Conservation (phyloP, 2,329 filamentous ascomycete genomes). For the Mycogone perniciosa region DNA sequence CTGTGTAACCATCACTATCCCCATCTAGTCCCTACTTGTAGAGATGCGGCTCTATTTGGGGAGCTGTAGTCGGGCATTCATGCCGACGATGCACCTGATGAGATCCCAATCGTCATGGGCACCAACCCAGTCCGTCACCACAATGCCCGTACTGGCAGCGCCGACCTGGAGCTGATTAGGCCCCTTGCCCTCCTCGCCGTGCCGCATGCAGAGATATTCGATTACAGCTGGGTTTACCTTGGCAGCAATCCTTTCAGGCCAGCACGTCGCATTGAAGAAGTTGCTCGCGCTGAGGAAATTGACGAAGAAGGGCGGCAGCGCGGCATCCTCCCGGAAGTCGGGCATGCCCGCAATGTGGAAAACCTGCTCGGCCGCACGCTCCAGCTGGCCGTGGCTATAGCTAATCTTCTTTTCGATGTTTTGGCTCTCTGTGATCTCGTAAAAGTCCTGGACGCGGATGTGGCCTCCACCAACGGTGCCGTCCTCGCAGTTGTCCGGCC, state of each 20-base stretch:
- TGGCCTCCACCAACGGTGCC: slow-evolving; percentile 62
- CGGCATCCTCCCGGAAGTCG: slow-evolving; percentile 23
- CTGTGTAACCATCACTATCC: neutral
- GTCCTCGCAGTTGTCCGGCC: slow-evolving; percentile 86
- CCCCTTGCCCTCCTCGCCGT: slow-evolving; percentile 47
- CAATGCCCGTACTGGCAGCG: slow-evolving; percentile 75
- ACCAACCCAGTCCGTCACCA: slow-evolving; percentile 93
- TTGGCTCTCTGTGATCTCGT: slow-evolving; percentile 69
- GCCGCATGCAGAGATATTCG: slow-evolving; percentile 54
- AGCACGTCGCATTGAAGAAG: slow-evolving; percentile 87
- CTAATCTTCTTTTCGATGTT: slow-evolving; percentile 77
- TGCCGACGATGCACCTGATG: slow-evolving; percentile 76
- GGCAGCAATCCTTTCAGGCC: slow-evolving; percentile 86
- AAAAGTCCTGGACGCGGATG: slow-evolving; percentile 89
- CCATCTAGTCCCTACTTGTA: neutral
- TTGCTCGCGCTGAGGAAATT: slow-evolving; percentile 91
- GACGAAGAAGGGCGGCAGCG: slow-evolving; percentile 63
- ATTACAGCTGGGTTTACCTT: slow-evolving; percentile 75
- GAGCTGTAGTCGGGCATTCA: slow-evolving; percentile 68
- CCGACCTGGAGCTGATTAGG: slow-evolving; percentile 48
- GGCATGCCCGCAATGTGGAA: slow-evolving; percentile 38
- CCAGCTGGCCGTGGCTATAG: slow-evolving; percentile 67
- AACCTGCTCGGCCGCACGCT: slow-evolving; percentile 55
- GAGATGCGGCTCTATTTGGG: neutral
- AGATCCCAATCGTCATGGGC: slow-evolving; percentile 84